Percentiles rank a stretch among this genome's conserved stretches.
Evolutionary conservation across 306 rosid genomes (phyloP).

Genomic region (Urtica urens): DNA sequence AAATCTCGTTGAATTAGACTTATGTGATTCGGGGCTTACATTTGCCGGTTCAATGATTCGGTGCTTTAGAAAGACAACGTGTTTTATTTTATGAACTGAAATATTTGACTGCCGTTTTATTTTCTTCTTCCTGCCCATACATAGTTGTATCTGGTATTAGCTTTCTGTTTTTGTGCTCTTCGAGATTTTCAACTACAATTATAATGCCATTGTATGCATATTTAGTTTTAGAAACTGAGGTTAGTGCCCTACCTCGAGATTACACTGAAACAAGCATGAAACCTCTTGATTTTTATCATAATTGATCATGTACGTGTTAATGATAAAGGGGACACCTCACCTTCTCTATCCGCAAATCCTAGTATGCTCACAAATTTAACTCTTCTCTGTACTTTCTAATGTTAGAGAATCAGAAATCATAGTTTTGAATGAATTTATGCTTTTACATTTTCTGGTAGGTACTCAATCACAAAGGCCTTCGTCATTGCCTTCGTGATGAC

Average conservation of each 20-base stretch:
- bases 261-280: background rate
- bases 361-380: background rate
- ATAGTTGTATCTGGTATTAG: background rate
- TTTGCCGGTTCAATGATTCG: background rate
- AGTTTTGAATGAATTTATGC: background rate
- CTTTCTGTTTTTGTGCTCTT: background rate
- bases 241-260: background rate
- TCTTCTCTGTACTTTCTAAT: background rate
- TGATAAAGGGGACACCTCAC: too few species aligned
- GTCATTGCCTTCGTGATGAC: conserved; percentile 86
- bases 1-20: background rate
- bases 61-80: background rate
- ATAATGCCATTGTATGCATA: too few species aligned
- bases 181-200: too few species aligned
- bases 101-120: background rate
- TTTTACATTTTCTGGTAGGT: conserved; percentile 35
- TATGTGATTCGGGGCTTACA: background rate
- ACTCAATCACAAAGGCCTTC: conserved; percentile 83
- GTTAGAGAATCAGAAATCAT: background rate
- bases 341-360: too few species aligned
- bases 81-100: background rate
- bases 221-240: background rate
- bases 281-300: background rate
- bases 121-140: background rate
- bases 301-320: background rate